phyloP scores from a whole-genome alignment of 805 yeast species.

The Brettanomyces anomalus region DNA sequence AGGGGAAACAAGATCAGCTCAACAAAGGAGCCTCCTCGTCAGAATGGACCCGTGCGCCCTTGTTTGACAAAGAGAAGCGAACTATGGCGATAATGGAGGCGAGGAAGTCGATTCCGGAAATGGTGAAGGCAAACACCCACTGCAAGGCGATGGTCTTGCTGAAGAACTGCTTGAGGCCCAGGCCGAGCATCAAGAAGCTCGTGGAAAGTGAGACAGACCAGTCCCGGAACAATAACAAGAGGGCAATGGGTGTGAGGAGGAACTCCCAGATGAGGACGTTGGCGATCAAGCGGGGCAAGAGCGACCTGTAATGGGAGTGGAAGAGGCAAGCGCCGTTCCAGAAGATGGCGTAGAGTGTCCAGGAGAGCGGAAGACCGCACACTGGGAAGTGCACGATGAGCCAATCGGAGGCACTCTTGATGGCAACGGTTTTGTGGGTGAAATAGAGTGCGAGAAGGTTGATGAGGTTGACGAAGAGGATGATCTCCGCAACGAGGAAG shows the following conservation, averaged over 20 bases:
- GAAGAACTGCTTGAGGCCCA: constrained; percentile 64
- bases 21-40: constrained; percentile 28
- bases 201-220: constrained; percentile 60
- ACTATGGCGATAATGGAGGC: constrained; percentile 39
- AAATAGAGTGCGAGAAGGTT: constrained; percentile 49
- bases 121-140: constrained; percentile 76
- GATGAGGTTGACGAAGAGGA: constrained; percentile 49
- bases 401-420: constrained; percentile 45
- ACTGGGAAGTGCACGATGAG: constrained; percentile 54
- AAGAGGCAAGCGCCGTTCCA: constrained; percentile 81
- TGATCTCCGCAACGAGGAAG: constrained; percentile 50
- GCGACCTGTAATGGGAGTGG: constrained; percentile 43
- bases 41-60: constrained; percentile 5
- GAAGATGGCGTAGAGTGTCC: constrained; percentile 66
- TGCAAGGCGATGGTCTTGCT: constrained; percentile 67
- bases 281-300: constrained; percentile 60
- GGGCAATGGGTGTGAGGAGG: constrained; percentile 51
- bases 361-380: constrained; percentile 62
- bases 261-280: constrained; percentile 74
- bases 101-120: constrained; percentile 48
- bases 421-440: constrained; percentile 48
- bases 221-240: constrained; percentile 54
- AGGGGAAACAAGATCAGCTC: constrained; percentile 4
- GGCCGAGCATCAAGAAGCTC: constrained; percentile 49
- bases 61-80: constrained; percentile 21